A percentile compares a stretch with the other conserved stretches of the same genome.
phyloP scores from a whole-genome alignment of 2,329 filamentous ascomycete species.

The Emericellopsis cladophorae region DNA sequence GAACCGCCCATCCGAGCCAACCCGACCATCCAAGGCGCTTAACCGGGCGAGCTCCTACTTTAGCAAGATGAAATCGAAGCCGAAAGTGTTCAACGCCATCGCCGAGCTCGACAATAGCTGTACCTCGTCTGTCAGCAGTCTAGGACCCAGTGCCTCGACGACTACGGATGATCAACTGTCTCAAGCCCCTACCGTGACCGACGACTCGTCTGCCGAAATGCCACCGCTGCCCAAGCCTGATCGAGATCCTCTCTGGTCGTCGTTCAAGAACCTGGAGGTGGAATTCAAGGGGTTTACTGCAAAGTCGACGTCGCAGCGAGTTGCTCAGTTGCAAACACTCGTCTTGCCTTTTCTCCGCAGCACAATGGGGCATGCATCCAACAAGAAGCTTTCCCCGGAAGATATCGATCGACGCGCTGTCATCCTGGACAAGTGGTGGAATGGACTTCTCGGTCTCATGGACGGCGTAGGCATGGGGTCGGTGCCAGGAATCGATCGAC shows the following conservation, averaged over 20 bases:
- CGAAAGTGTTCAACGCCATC: conserved; percentile 23
- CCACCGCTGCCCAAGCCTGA: conserved; percentile 14
- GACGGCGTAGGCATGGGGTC: conserved; percentile 55
- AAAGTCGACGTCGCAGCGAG: conserved; percentile 62
- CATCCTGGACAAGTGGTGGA: conserved; percentile 89
- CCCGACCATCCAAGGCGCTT: conserved; percentile 17
- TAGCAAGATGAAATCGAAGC: conserved; percentile 33
- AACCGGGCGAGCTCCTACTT: conserved; percentile 34
- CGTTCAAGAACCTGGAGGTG: conserved; percentile 41
- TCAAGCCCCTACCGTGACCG: conserved; percentile 25
- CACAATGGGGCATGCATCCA: conserved; percentile 56
- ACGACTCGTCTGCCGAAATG: conserved; percentile 34
- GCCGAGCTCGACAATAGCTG: conserved; percentile 28
- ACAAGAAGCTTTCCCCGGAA: conserved; percentile 53
- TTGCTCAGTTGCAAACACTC: conserved; percentile 57
- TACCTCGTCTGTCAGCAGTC: conserved; percentile 32
- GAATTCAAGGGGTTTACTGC: conserved; percentile 46
- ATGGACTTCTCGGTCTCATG: conserved; percentile 66
- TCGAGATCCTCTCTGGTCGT: conserved; percentile 41
- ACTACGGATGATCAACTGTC: conserved; percentile 14
- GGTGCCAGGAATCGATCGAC: conserved; percentile 73
- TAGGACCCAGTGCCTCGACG: conserved; percentile 20
- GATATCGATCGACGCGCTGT: conserved; percentile 70
- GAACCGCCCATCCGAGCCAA: background rate
- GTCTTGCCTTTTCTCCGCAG: conserved; percentile 68